Conservation (phyloP, 2,329 filamentous ascomycete genomes). For the Pseudogymnoascus sp. region DNA sequence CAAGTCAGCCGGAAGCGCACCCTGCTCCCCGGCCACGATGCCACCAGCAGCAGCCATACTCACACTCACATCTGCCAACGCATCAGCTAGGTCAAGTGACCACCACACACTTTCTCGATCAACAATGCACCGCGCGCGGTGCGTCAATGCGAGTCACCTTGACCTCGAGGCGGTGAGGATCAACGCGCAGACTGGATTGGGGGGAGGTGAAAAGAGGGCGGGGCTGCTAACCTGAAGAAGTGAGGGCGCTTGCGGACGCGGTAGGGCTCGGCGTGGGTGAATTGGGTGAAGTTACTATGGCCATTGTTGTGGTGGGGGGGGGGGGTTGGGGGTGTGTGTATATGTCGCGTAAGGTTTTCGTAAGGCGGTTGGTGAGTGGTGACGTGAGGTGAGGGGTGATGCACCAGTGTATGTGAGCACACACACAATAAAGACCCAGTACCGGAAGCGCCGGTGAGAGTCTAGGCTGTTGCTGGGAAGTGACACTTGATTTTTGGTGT, state of each 20-base stretch:
- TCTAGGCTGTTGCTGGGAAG: constrained; percentile 1
- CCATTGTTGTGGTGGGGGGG: background rate
- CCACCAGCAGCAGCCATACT: background rate
- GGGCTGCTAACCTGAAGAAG: constrained; percentile 9
- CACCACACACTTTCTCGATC: background rate
- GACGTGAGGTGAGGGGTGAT: background rate
- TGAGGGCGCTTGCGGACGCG: constrained; percentile 3
- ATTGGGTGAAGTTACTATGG: background rate
- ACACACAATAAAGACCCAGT: background rate
- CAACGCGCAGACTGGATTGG: background rate
- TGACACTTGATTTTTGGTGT: background rate
- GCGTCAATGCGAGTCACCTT: background rate
- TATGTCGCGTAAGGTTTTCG: background rate
- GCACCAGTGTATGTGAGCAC: background rate
- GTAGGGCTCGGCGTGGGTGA: constrained; percentile 5
- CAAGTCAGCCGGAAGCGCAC: background rate
- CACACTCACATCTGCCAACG: constrained; percentile 1
- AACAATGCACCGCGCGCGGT: background rate
- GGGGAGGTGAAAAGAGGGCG: background rate
- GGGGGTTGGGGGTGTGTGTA: background rate
- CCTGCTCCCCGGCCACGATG: background rate
- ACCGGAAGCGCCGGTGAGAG: constrained; percentile 1
- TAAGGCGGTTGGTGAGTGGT: background rate
- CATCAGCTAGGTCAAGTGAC: background rate
- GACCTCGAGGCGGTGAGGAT: background rate